Evolutionary conservation across 805 yeast genomes (phyloP).

Genomic region (Scheffersomyces spartinae): DNA sequence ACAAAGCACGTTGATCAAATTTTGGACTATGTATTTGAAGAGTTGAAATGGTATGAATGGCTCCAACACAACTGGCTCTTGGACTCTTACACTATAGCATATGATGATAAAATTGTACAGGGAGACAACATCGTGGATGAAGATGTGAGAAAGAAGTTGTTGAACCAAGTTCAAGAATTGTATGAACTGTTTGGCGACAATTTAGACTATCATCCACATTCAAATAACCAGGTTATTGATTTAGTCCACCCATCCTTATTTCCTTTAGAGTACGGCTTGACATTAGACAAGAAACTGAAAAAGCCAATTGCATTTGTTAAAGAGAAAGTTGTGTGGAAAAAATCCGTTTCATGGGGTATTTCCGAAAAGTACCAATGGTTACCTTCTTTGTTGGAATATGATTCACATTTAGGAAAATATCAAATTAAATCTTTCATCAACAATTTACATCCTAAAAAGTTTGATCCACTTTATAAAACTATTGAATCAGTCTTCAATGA

Average conservation of each 20-base stretch:
- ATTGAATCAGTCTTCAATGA: slow-evolving; percentile 19
- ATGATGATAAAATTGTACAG: slow-evolving; percentile 11
- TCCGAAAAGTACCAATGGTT: slow-evolving; percentile 26
- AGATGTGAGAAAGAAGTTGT: slow-evolving; percentile 5
- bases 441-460: slow-evolving; percentile 23
- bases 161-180: slow-evolving; percentile 6
- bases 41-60: slow-evolving; percentile 17
- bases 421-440: slow-evolving; percentile 25
- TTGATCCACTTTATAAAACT: slow-evolving; percentile 13
- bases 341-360: slow-evolving; percentile 6
- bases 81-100: slow-evolving; percentile 7
- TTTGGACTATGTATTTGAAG: slow-evolving; percentile 14
- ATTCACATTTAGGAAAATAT: slow-evolving; percentile 6
- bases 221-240: slow-evolving; percentile 24
- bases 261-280: slow-evolving; percentile 18
- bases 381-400: slow-evolving; percentile 14
- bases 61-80: slow-evolving; percentile 5
- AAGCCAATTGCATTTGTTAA: not conserved
- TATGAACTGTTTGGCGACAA: slow-evolving; percentile 4
- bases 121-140: slow-evolving; percentile 9
- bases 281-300: slow-evolving; percentile 6
- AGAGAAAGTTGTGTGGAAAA: not conserved
- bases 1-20: slow-evolving; percentile 10
- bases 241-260: slow-evolving; percentile 31
- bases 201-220: slow-evolving; percentile 26